Evolutionary conservation across 2,329 filamentous ascomycete genomes (phyloP), one percentile per base, ranked within the genome.

Genomic region (Nemania serpens): DNA sequence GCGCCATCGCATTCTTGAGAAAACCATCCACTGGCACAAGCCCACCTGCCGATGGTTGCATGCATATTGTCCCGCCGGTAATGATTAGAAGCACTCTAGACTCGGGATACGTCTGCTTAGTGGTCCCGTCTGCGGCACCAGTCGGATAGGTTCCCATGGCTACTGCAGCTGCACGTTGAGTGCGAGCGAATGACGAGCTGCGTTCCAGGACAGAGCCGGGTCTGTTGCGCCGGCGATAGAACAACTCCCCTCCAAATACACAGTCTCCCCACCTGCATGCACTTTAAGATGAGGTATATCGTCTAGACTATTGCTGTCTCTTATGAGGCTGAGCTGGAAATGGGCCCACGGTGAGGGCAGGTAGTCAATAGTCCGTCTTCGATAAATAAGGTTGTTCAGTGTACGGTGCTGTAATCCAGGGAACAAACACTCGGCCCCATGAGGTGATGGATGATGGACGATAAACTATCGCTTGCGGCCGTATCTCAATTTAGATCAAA

Each of bases 31-130:
- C 90, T 5, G 93, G 93, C 37, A 95, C 83, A 55, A 96, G 86
- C 1, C 93, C 93, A 67, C 92, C 86, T 9, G 85, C 83, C 10
- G 91, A 92, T 56, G 88, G 88, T 72, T 89, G 87, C 93, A 97
- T 97, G 78, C 92, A 97, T 70, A 97, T 97, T 6, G 90, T 93
- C 46, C 90, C 90, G 62, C 91, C 93, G 12, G 93, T 97, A 80
- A 96, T 94, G 75, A 97, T 91, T 70, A 97, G 90, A 66, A 97
- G 82, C 12, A 97, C 90, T 60, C 91, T 84, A 22, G 91, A 91
- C 75, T 96, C 91, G 11, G 89, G 89, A 59, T 81, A 81, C 9
- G 72, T 75, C 50, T 67, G 62, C 17, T 64, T 62, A 39, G 69
- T 55, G 53, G 68, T 56, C 39, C 62, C 66, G 59, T 68, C 66